Evolutionary conservation across 2,329 filamentous ascomycete genomes (phyloP).

Genomic region (Fusarium azukiicola): DNA sequence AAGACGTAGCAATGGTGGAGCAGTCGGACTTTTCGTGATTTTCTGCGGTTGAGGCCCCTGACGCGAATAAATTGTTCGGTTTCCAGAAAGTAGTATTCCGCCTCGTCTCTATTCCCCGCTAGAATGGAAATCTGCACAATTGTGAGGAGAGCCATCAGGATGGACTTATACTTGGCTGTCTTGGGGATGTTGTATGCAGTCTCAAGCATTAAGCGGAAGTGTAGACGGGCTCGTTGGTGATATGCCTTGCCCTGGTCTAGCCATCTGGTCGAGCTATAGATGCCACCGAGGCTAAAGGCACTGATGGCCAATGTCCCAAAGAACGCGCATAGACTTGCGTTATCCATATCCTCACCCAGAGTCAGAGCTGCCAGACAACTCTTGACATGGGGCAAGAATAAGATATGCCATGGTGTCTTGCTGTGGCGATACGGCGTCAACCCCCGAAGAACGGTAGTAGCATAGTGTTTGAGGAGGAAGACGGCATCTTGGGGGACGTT

Average conservation of each 20-base stretch:
- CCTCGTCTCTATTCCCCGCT: constrained; percentile 32
- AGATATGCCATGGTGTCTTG: constrained; percentile 45
- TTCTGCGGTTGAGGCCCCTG: constrained; percentile 35
- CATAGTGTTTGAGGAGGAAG: constrained; percentile 38
- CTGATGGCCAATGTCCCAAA: constrained; percentile 44
- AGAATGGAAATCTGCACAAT: constrained; percentile 43
- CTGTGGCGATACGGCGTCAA: constrained; percentile 44
- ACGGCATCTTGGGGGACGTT: constrained; percentile 38
- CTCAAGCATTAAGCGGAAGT: constrained; percentile 28
- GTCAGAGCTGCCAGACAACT: constrained; percentile 40
- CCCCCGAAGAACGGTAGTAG: constrained; percentile 33
- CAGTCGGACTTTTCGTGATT: constrained; percentile 41
- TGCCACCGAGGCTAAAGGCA: constrained; percentile 37
- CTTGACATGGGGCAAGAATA: constrained; percentile 39
- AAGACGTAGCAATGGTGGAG: constrained; percentile 45
- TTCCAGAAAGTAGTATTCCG: constrained; percentile 44
- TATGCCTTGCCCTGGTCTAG: constrained; percentile 33
- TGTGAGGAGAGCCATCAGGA: constrained; percentile 43
- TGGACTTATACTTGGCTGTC: constrained; percentile 43
- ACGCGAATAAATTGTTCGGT: constrained; percentile 45
- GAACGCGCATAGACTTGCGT: constrained; percentile 42
- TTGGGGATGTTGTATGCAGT: constrained; percentile 42
- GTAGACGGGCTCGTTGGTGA: constrained; percentile 27
- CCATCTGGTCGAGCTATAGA: constrained; percentile 32
- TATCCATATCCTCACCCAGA: constrained; percentile 35